phyloP scores from a whole-genome alignment of 2,329 filamentous ascomycete species.

The Verticillium tricorpus region DNA sequence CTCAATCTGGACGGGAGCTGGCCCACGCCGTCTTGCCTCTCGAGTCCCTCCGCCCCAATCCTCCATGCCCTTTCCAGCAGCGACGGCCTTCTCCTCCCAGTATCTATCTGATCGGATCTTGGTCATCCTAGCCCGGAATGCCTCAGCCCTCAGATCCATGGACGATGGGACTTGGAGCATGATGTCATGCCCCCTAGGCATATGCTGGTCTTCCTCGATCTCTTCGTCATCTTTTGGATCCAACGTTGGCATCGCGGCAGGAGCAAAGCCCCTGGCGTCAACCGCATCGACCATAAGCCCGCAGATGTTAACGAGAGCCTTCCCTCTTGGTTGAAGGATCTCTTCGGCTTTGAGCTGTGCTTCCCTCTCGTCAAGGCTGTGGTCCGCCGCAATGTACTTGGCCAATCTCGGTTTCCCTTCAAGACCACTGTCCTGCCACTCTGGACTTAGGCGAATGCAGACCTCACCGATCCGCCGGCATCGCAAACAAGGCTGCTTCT shows the following conservation, averaged over 20 bases:
- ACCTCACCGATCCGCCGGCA: background rate
- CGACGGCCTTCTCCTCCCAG: background rate
- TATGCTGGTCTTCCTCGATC: background rate
- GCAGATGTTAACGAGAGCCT: background rate
- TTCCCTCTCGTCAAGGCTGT: background rate
- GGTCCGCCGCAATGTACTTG: background rate
- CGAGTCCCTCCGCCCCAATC: background rate
- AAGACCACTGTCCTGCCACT: background rate
- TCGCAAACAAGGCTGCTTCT: background rate
- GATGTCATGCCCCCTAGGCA: no score
- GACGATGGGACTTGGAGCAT: background rate
- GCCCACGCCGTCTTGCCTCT: background rate
- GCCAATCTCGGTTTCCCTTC: background rate
- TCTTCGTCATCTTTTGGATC: background rate
- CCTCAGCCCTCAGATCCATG: background rate
- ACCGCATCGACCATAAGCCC: background rate
- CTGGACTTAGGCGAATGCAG: background rate
- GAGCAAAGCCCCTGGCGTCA: slow-evolving; percentile 4
- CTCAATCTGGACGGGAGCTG: no score
- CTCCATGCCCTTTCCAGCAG: background rate
- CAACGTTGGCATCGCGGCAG: background rate
- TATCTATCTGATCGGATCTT: background rate
- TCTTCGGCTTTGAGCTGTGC: background rate
- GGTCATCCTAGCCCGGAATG: background rate
- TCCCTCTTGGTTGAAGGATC: background rate